Base-by-base conservation (phyloP, 495 filamentous ascomycete genomes). In the Xylaria sp. region DNA sequence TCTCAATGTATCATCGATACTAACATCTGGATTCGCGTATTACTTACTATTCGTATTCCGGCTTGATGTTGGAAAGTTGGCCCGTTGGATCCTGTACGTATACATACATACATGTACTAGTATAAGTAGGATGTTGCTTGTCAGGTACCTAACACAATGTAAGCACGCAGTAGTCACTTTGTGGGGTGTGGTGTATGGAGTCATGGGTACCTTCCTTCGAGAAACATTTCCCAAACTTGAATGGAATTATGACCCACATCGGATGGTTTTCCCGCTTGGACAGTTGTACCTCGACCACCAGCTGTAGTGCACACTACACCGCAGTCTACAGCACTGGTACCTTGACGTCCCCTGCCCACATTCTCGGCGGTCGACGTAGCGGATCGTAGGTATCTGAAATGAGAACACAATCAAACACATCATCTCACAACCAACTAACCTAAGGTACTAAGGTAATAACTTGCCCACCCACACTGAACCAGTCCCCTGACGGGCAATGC, bases 221-320 rank as follows among this genome's bases (percentile, higher is more conserved):
- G 46, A 55, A 53, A 55, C 64, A 53, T 55, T 53, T 55, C 48
- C 48, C 12, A 55, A 43, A 55, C 64, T 12, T 67, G 64, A 33
- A 55, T 67, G 64, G 64, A 55, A 67, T 55, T 43, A 67, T 67
- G 62, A 35, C 44, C 62, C 62, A 66, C 62, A 50, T 66, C 44
- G 62, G 62, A 37, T 50, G 43, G 19, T 5, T 11, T 46, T 31
- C 40, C 41, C 19, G n/a, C n/a, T 50, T 24, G n/a, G 48, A 50
- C 24, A 14, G 52, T 31, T 31, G 52, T 55, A 55, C 26, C 12
- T 55, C 24, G 19, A 24, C 48, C 21, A 14, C 15, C 9, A 35
- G 33, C 31, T 19, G 53, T 35, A 33, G 29, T 21, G 33, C 24
- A 37, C 31, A 2, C 33, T 14, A 8, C 57, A 59, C 33, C 57